Evolutionary conservation across 106 monocot genomes (phyloP).

Genomic region (Agapanthus africanus): DNA sequence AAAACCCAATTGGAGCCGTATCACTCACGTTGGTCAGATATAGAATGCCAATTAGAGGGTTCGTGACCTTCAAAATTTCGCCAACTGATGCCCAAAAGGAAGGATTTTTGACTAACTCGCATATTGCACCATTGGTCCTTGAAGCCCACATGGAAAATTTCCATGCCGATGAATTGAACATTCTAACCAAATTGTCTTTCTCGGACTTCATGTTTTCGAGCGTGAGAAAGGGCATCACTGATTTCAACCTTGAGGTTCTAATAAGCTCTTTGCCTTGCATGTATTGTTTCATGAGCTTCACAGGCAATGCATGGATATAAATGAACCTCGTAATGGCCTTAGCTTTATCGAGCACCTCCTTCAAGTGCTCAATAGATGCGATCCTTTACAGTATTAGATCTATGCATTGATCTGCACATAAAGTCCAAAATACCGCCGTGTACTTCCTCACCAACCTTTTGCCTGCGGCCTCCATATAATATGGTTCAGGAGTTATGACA

Average conservation of each 20-base stretch:
- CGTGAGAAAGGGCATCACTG: conserved; percentile 42
- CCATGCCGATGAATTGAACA: conserved; percentile 58
- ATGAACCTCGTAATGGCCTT: conserved; percentile 56
- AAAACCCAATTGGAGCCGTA: conserved; percentile 46
- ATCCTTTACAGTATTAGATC: conserved; percentile 63
- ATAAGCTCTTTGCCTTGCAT: conserved; percentile 40
- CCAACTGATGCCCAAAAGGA: conserved; percentile 60
- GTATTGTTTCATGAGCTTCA: conserved; percentile 39
- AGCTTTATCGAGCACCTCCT: conserved; percentile 28
- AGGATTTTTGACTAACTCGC: conserved; percentile 32
- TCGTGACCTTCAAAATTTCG: conserved; percentile 45
- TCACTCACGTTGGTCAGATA: conserved; percentile 27
- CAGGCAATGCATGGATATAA: conserved; percentile 40
- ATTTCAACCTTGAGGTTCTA: conserved; percentile 33
- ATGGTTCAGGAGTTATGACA: conserved; percentile 44
- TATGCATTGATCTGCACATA: conserved; percentile 65
- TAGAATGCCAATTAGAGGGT: conserved; percentile 46
- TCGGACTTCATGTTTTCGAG: conserved; percentile 43
- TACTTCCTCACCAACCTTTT: conserved; percentile 51
- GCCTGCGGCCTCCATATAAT: conserved; percentile 51
- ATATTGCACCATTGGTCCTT: conserved; percentile 23
- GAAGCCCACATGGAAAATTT: conserved; percentile 35
- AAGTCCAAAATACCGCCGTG: conserved; percentile 38
- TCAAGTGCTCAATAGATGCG: conserved; percentile 39
- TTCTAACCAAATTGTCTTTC: conserved; percentile 43